Evolutionary conservation across 805 yeast species (phyloP).

Genomic region (Tetrapisispora iriomotensis): DNA sequence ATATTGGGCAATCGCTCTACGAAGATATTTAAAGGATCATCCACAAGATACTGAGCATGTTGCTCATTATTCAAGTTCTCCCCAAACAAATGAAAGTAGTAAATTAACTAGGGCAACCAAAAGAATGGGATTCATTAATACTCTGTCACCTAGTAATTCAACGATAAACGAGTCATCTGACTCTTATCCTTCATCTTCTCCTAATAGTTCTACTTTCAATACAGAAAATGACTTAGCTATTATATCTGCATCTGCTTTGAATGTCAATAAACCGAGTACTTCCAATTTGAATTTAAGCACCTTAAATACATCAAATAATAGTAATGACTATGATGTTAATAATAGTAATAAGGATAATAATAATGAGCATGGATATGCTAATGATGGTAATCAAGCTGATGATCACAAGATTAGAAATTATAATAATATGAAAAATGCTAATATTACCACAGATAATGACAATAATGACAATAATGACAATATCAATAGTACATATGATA

Average conservation of each 20-base stretch:
- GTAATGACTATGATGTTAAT: too few species aligned
- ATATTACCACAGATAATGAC: too few species aligned
- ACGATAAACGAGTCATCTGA: constrained; percentile 2
- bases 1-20: constrained; percentile 28
- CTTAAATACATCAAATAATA: too few species aligned
- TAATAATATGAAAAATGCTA: too few species aligned
- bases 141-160: constrained; percentile 9
- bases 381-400: too few species aligned
- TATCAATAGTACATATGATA: too few species aligned
- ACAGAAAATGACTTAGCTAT: neutral
- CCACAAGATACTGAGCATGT: constrained; percentile 9
- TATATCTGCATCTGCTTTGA: neutral
- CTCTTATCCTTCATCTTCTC: neutral
- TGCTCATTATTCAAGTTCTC: neutral
- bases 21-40: constrained; percentile 20
- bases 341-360: too few species aligned
- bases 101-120: constrained; percentile 51
- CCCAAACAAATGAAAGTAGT: neutral
- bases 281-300: too few species aligned
- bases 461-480: too few species aligned
- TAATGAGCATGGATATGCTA: too few species aligned
- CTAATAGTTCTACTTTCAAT: neutral
- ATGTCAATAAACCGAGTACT: too few species aligned
- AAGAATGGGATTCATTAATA: constrained; percentile 59
- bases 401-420: too few species aligned